Evolutionary conservation across 805 yeast species (phyloP).

Genomic region (Pichia pseudocactophila): DNA sequence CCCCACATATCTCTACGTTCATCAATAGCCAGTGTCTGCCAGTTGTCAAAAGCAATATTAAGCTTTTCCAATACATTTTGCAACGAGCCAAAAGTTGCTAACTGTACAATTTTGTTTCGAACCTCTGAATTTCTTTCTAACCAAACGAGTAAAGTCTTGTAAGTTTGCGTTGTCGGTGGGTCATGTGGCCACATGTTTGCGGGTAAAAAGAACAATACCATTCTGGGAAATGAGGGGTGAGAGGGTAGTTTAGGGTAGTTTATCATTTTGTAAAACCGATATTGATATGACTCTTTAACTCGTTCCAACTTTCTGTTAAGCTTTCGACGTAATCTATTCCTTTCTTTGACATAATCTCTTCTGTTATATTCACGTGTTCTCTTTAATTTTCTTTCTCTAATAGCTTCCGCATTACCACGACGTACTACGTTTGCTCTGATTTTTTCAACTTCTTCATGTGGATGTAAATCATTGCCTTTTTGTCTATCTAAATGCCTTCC

Average conservation of each 20-base stretch:
- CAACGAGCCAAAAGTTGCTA: conserved; percentile 6
- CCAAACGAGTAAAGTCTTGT: conserved; percentile 23
- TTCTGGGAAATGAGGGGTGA: conserved; percentile 41
- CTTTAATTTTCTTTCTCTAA: conserved; percentile 31
- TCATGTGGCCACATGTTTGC: conserved; percentile 44
- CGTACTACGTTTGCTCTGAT: conserved; percentile 43
- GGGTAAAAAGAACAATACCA: conserved; percentile 38
- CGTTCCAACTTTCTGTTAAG: conserved; percentile 34
- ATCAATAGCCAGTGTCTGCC: conserved; percentile 31
- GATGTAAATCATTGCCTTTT: conserved; percentile 46
- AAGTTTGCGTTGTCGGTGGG: conserved; percentile 41
- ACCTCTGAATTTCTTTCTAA: conserved; percentile 16
- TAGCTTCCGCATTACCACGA: conserved; percentile 38
- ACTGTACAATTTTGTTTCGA: conserved; percentile 18
- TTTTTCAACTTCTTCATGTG: conserved; percentile 37
- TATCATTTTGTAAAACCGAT: conserved; percentile 29
- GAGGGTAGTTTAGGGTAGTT: conserved; percentile 32
- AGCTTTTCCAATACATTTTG: conserved; percentile 24
- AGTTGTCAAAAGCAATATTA: conserved; percentile 37
- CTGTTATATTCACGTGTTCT: conserved; percentile 38
- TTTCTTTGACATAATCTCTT: conserved; percentile 38
- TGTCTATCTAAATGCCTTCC: conserved; percentile 52
- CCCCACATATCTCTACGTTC: conserved; percentile 35
- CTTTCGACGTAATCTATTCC: conserved; percentile 37
- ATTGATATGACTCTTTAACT: conserved; percentile 30